Conservation (phyloP, 2,329 filamentous ascomycete species). For the Fusarium dlaminii region DNA sequence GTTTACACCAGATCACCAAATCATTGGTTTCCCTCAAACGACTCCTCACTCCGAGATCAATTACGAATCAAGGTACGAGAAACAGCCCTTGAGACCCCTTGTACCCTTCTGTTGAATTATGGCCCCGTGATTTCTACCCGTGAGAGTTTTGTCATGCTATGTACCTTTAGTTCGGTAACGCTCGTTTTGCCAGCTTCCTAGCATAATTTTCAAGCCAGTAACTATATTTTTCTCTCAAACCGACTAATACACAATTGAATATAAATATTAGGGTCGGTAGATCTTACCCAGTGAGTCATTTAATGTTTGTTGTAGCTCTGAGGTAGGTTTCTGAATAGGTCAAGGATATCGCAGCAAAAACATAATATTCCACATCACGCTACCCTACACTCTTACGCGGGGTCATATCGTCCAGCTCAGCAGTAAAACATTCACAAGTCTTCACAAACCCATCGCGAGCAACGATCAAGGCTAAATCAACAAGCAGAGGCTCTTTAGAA, state of each 20-base stretch:
- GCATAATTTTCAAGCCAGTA: neutral
- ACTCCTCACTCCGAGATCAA: neutral
- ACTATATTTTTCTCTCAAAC: neutral
- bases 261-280: neutral
- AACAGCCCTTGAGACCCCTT: neutral
- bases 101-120: neutral
- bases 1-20: neutral
- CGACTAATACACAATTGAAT: neutral
- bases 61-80: neutral
- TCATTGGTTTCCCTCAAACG: neutral
- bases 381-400: slow-evolving; percentile 25
- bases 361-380: neutral
- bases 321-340: neutral
- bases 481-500: slow-evolving; percentile 17
- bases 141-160: neutral
- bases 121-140: neutral
- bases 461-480: neutral
- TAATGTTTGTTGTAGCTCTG: neutral
- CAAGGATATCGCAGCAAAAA: neutral
- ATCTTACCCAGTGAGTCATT: neutral
- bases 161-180: too few relatives aligned
- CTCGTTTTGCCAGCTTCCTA: neutral
- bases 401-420: neutral
- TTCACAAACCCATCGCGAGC: neutral
- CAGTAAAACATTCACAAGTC: neutral